Evolutionary conservation across 1,139 yeast genomes (phyloP).

Genomic region (Yamadazyma trypodendri): DNA sequence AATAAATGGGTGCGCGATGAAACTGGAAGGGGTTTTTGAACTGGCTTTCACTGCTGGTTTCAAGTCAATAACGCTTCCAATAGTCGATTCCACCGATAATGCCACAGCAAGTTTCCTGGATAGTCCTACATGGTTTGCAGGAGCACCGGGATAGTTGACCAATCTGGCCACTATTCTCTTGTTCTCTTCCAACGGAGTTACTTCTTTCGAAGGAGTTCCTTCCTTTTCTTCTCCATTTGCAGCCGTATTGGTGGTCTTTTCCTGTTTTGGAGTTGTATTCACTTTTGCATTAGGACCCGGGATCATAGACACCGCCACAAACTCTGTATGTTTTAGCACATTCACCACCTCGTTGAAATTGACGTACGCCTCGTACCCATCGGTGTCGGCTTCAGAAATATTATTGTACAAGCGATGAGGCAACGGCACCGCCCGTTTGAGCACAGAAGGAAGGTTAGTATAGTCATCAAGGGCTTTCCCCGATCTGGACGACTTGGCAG

Average conservation of each 20-base stretch:
- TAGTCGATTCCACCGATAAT: constrained; percentile 46
- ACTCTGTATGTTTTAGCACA: constrained; percentile 25
- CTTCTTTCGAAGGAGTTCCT: constrained; percentile 11
- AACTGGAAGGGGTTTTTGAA: constrained; percentile 39
- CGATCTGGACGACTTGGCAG: constrained; percentile 33
- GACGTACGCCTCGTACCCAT: constrained; percentile 43
- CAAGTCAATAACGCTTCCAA: constrained; percentile 57
- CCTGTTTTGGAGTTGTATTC: constrained; percentile 15
- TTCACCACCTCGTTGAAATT: constrained; percentile 36
- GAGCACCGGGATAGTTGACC: constrained; percentile 36
- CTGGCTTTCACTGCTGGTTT: constrained; percentile 47
- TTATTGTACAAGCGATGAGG: constrained; percentile 45
- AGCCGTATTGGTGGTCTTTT: constrained; percentile 6
- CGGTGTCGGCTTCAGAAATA: constrained; percentile 19
- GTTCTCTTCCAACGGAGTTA: constrained; percentile 30
- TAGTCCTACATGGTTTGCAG: constrained; percentile 51
- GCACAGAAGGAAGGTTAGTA: constrained; percentile 33
- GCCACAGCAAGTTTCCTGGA: constrained; percentile 60
- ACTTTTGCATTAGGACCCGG: constrained; percentile 47
- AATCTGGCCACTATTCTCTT: constrained; percentile 56
- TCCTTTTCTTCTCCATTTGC: constrained; percentile 7
- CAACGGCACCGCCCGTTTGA: constrained; percentile 55
- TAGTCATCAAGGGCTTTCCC: constrained; percentile 28
- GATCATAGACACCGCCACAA: constrained; percentile 59
- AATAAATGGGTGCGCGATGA: constrained; percentile 57